These are phyloP conservation scores for Coniochaeta prunicola DNA, from an alignment of 2,329 filamentous ascomycete species.

Conservation along the genomic window DNA sequence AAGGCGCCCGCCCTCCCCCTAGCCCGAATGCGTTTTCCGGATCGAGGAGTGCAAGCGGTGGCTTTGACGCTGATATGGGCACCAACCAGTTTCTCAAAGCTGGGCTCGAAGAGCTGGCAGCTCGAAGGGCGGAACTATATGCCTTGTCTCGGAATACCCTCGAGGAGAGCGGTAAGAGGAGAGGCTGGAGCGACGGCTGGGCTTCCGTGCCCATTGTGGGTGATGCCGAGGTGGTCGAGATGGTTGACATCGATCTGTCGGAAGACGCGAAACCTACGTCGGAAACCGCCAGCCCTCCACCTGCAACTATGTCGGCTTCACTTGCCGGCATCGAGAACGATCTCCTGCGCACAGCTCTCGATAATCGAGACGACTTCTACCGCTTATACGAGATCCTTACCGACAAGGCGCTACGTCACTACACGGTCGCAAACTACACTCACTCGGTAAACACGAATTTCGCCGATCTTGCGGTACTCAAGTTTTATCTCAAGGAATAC, in stretches of 20 bases:
- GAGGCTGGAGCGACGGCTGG: conserved; percentile 76
- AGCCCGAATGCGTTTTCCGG: conserved; percentile 50
- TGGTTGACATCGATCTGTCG: conserved; percentile 52
- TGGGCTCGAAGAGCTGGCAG: conserved; percentile 76
- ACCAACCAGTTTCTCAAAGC: conserved; percentile 46
- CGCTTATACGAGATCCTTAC: conserved; percentile 69
- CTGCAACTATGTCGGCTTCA: conserved; percentile 12
- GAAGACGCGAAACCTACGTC: conserved; percentile 21
- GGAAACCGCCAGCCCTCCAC: conserved; percentile 6
- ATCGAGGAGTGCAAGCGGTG: conserved; percentile 29
- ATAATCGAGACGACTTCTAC: conserved; percentile 57
- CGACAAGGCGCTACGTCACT: conserved; percentile 76
- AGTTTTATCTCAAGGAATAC: conserved; percentile 70
- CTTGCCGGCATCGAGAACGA: conserved; percentile 45
- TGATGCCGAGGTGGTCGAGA: conserved; percentile 33
- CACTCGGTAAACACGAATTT: conserved; percentile 72
- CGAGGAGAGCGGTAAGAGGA: conserved; percentile 62
- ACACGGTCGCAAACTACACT: conserved; percentile 67
- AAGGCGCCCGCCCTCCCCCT: conserved; percentile 25
- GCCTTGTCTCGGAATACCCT: conserved; percentile 73
- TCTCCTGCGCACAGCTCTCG: conserved; percentile 53
- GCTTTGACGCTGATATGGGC: conserved; percentile 30
- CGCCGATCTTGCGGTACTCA: conserved; percentile 79
- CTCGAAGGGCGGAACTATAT: conserved; percentile 74
- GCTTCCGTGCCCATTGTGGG: conserved; percentile 45